Evolutionary conservation across 2,329 filamentous ascomycete genomes (phyloP).

Genomic region (Claviceps monticola): DNA sequence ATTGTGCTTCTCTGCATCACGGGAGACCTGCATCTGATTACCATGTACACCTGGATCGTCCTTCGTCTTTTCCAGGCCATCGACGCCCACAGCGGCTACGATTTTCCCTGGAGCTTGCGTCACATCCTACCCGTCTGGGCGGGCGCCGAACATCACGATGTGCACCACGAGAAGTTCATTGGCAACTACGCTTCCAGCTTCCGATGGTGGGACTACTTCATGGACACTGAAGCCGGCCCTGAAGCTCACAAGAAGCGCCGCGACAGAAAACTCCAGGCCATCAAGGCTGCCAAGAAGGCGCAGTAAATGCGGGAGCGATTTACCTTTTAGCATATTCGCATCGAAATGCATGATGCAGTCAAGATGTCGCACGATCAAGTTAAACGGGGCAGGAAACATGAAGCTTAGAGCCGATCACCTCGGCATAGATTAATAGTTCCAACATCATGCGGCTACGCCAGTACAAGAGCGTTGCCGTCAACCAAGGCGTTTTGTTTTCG

Average conservation of each 20-base stretch:
- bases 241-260: constrained; percentile 76
- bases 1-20: constrained; percentile 75
- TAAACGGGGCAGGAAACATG: background rate
- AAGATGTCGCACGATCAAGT: background rate
- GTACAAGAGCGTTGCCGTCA: constrained; percentile 12
- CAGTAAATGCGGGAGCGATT: constrained; percentile 32
- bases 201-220: constrained; percentile 93
- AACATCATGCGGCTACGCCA: constrained; percentile 8
- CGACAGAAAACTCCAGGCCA: constrained; percentile 56
- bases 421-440: constrained; percentile 6
- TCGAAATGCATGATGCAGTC: background rate
- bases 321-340: background rate
- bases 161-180: constrained; percentile 96
- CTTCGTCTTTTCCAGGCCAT: constrained; percentile 93
- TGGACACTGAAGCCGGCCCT: constrained; percentile 86
- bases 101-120: constrained; percentile 94
- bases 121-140: constrained; percentile 97
- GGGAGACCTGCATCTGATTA: constrained; percentile 81
- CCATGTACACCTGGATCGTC: constrained; percentile 96
- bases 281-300: constrained; percentile 48
- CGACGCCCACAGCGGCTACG: constrained; percentile 93
- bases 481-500: constrained; percentile 14
- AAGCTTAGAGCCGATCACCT: background rate
- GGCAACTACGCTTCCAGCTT: constrained; percentile 97
- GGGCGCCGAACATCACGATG: constrained; percentile 88